phyloP scores from a whole-genome alignment of 306 rosid genomes.

The Gillenia trifoliata region DNA sequence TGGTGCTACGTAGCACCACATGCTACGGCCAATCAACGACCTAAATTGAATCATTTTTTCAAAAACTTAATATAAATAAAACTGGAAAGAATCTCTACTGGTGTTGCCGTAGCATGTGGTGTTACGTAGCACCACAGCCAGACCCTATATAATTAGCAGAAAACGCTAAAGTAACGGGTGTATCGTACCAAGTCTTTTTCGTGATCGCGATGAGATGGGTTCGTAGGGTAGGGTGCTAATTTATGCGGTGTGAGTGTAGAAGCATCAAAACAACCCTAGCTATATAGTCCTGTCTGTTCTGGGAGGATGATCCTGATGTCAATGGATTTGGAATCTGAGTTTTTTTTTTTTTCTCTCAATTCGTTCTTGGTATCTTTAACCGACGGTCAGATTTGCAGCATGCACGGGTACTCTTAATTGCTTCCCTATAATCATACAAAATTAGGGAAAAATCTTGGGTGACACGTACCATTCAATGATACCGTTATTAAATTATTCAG shows the following conservation, averaged over 20 bases:
- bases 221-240: not conserved
- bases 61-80: too few species aligned
- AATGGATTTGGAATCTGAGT: not conserved
- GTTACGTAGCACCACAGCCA: too few species aligned
- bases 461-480: too few species aligned
- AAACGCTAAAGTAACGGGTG: too few species aligned
- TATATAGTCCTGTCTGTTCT: not conserved
- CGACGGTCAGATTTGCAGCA: constrained; percentile 8
- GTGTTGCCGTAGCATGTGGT: too few species aligned
- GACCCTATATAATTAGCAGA: too few species aligned
- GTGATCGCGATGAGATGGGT: not conserved
- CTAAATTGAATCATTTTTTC: too few species aligned
- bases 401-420: not conserved
- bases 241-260: not conserved
- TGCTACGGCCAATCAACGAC: too few species aligned
- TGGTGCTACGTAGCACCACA: too few species aligned
- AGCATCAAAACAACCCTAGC: not conserved
- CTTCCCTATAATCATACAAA: not conserved
- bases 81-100: too few species aligned
- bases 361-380: not conserved
- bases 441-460: too few species aligned
- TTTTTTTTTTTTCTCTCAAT: not conserved
- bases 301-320: not conserved
- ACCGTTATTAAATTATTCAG: too few species aligned
- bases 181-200: not conserved